Base-by-base conservation (phyloP, 306 rosid genomes). In the Lablab purpureus region DNA sequence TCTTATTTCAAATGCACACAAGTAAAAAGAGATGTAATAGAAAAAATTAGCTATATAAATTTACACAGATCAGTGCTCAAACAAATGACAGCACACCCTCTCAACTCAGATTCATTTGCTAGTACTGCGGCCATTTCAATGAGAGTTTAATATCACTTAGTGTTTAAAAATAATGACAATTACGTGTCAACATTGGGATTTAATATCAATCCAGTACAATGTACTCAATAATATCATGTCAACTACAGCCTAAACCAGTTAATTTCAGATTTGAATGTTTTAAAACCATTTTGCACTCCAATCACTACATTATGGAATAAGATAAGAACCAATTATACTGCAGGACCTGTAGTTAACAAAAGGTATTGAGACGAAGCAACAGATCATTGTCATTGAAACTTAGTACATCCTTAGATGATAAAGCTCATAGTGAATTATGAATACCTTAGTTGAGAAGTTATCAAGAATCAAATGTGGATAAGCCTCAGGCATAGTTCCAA, bases 401-500 rank as follows among this genome's bases (percentile, higher is more conserved):
- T 13, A 28, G 30, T 13, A 60, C 13, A 19, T 41, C 63, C 6
- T 23, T 73, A 55, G 34, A 62, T 62, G 11, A 71, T 28, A 64
- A 50, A 65, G 52, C 51, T 66, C 55, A n/a, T 72, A 50, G 4
- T 52, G 73, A 81, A 56, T 71, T 66, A 65, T 45, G 13, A 58
- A 79, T 87, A 95, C 98, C 99, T 91, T 95, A 5, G 95, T 86
- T 47, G 93, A 85, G 89, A 95, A 95, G 49, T 95, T 92, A 51
- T 92, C 85, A 63, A 92, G 82, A 83, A 95, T 81, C 82, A 95
- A 63, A 81, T 95, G 96, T 15, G 99, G 99, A 79, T 88, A 90
- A 66, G 93, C 99, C 84, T 91, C 91, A 9, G 99, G 97, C 92
- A 95, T 91, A n/a, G 98, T 92, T 85, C 98, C 96, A 67, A 92